Evolutionary conservation across 2,329 filamentous ascomycete genomes (phyloP).

Genomic region (Xylaria hypoxylon): DNA sequence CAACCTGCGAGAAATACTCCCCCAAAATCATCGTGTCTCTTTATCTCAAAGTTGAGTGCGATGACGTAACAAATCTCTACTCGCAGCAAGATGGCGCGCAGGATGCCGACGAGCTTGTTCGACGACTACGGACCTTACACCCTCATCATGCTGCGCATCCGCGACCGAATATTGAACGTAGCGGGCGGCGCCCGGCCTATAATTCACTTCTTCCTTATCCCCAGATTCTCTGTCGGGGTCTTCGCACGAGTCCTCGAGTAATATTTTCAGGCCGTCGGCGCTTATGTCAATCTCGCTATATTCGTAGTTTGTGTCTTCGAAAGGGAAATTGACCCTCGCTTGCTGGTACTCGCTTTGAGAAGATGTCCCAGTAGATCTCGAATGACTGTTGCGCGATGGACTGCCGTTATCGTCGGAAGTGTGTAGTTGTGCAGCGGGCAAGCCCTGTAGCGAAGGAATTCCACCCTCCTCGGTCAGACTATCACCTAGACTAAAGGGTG

Average conservation of each 20-base stretch:
- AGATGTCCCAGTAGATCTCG: neutral
- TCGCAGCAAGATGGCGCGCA: neutral
- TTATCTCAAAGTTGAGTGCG: neutral
- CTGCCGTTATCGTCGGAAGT: neutral
- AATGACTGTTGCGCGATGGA: neutral
- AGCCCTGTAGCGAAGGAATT: neutral
- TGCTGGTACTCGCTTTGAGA: neutral
- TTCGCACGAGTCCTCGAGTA: neutral
- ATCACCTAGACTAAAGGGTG: neutral
- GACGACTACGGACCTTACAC: neutral
- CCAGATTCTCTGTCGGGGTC: neutral
- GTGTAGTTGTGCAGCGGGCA: neutral
- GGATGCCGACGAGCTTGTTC: slow-evolving; percentile 1
- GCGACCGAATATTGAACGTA: neutral
- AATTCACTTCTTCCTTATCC: neutral
- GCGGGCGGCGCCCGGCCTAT: neutral
- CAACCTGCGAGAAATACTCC: neutral
- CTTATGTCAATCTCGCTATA: neutral
- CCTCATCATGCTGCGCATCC: neutral
- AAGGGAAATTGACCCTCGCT: neutral
- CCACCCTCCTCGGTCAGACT: no score
- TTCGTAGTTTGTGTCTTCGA: neutral
- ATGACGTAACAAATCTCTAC: neutral
- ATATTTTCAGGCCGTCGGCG: neutral
- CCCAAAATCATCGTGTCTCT: neutral